Evolutionary conservation across 768 basidiomycete genomes (phyloP).

Genomic region (Boletus vinaceobasis): DNA sequence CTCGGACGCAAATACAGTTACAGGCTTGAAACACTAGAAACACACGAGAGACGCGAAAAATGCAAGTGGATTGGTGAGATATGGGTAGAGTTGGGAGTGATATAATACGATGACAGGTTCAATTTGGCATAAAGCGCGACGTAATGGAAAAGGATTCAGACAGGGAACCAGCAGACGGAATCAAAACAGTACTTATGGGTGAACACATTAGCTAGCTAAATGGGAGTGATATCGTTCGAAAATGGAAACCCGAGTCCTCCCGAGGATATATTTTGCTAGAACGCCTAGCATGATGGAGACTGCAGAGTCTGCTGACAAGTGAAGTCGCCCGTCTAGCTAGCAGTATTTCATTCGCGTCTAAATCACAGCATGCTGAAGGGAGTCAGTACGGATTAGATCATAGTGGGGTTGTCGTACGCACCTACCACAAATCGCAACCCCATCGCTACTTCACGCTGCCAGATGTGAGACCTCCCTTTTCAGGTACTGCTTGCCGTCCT

Average conservation of each 20-base stretch:
- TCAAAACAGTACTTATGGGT: neutral
- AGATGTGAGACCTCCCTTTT: slow-evolving; percentile 4
- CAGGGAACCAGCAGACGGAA: neutral
- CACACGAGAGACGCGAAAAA: slow-evolving; percentile 8
- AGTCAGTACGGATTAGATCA: slow-evolving; percentile 8
- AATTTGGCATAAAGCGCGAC: neutral
- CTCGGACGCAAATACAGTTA: neutral
- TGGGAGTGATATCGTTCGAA: slow-evolving; percentile 12
- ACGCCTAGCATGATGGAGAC: neutral
- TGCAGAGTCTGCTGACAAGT: neutral
- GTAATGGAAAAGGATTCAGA: neutral
- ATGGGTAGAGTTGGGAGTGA: neutral
- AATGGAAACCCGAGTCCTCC: neutral
- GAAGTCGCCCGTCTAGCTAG: neutral
- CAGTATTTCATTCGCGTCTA: slow-evolving; percentile 7
- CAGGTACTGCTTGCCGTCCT: slow-evolving; percentile 7
- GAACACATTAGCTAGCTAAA: neutral
- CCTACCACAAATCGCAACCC: slow-evolving; percentile 9
- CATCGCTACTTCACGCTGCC: slow-evolving; percentile 11
- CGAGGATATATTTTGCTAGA: slow-evolving; percentile 5
- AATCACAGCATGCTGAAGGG: slow-evolving; percentile 3
- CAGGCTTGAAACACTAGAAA: neutral
- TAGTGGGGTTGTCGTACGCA: slow-evolving; percentile 3
- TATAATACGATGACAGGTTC: neutral
- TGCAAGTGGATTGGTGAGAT: neutral